Evolutionary conservation across 148 eudicot species (phyloP), one percentile per base, ranked within the genome.

Genomic region (Rhododendron ovatum): DNA sequence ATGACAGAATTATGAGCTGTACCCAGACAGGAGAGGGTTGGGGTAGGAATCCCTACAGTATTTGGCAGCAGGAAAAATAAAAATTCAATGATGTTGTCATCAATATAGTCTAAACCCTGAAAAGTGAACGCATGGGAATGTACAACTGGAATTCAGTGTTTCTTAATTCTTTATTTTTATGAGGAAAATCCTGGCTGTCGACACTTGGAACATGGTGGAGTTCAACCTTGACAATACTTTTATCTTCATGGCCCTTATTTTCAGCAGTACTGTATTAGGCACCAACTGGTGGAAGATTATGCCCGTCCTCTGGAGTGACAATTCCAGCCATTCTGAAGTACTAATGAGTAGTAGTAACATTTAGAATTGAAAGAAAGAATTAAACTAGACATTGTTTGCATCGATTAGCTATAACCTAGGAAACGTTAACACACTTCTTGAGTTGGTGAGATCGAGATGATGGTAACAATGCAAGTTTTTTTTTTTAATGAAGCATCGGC

Each of bases 1-100:
- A 74, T 35, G 33, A 67, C 26, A 30, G 67, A 85, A 37, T 67
- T 79, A 43, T 85, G 78, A 79, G 87, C 65, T 85, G 78, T 80
- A 78, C 33, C 47, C 81, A 84, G 37, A 35, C 59, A 81, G 22
- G 57, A 15, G 28, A 13, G 8, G 5, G 41, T 35, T 24, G 43
- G 24, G 15, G 8, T 22, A 17, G 45, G 65, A 14, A 63, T 75
- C 41, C 22, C 39, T 10, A 12, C 26, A 77, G 28, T 78, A 63
- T 59, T 51, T 48, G 80, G 43, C n/a, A 69, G 73, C 35, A 13
- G 39, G 14, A 71, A 4, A 26, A 51, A 50, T 12, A 47, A 11
- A 48, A 81, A 59, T 53, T 24, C n/a, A 81, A 51, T 35, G 67
- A 18, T 33, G 69, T 41, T 41, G 45, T 41, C 41, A 39, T 33